phyloP scores from a whole-genome alignment of 1,284 basidiomycete species.

The Cryptococcus neoformans region DNA sequence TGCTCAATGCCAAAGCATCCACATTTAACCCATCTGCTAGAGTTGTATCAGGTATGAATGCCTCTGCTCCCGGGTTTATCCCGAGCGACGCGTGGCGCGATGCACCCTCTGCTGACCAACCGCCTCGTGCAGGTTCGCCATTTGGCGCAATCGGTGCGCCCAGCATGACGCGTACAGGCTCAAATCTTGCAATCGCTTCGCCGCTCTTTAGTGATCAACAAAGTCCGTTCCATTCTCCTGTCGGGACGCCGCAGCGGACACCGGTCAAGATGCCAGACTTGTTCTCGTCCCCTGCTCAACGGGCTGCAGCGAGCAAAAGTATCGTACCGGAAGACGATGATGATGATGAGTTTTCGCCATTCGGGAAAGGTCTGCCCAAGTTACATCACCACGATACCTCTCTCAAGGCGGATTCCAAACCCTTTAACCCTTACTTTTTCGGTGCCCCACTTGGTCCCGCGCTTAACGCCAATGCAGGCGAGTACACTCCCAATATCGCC shows the following conservation, averaged over 20 bases:
- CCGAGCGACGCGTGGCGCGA: slow-evolving; percentile 44
- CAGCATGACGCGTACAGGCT: slow-evolving; percentile 55
- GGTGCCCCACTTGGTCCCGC: background rate
- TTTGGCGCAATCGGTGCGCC: slow-evolving; percentile 55
- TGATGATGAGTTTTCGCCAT: slow-evolving; percentile 59
- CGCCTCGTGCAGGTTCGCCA: slow-evolving; percentile 37
- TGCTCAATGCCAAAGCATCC: slow-evolving; percentile 64
- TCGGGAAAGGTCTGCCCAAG: slow-evolving; percentile 45
- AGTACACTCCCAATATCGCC: slow-evolving; percentile 5
- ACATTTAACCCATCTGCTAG: slow-evolving; percentile 69
- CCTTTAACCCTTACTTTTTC: slow-evolving; percentile 43
- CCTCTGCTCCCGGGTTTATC: slow-evolving; percentile 56
- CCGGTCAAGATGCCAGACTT: slow-evolving; percentile 38
- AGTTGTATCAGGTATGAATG: slow-evolving; percentile 40
- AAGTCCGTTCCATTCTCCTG: slow-evolving; percentile 53
- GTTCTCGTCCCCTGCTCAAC: slow-evolving; percentile 29
- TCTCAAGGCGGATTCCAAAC: slow-evolving; percentile 35
- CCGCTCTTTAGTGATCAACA: slow-evolving; percentile 71
- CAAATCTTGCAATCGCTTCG: slow-evolving; percentile 82
- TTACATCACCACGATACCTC: slow-evolving; percentile 22
- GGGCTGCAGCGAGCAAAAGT: slow-evolving; percentile 20
- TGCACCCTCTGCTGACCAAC: slow-evolving; percentile 16
- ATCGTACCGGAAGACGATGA: slow-evolving; percentile 50
- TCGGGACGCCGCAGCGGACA: slow-evolving; percentile 37
- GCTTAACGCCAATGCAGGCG: background rate